Conservation (phyloP, 148 eudicot species). For the Linanthus parryae region DNA sequence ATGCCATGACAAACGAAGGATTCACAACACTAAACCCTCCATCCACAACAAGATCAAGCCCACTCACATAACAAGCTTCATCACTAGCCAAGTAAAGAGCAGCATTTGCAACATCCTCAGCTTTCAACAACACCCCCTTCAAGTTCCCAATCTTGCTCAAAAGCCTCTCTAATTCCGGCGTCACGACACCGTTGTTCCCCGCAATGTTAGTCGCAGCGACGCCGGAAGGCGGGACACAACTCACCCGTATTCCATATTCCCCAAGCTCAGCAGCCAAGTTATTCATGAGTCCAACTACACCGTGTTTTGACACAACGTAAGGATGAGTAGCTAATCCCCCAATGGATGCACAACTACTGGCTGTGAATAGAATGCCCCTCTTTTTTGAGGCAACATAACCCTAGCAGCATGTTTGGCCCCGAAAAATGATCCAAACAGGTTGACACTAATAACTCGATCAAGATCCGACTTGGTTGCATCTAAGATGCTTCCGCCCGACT, state of each 20-base stretch:
- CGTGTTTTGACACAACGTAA: background rate
- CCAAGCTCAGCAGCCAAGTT: slow-evolving; percentile 4
- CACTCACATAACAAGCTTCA: slow-evolving; percentile 37
- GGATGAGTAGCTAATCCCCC: background rate
- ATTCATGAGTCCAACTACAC: background rate
- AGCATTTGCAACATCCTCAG: slow-evolving; percentile 40
- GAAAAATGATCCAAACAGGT: slow-evolving; percentile 37
- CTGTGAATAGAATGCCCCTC: slow-evolving; percentile 1
- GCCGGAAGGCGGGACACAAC: slow-evolving; percentile 45
- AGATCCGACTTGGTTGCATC: slow-evolving; percentile 17
- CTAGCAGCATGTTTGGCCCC: too few species aligned
- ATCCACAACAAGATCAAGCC: slow-evolving; percentile 47
- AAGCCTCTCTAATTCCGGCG: background rate
- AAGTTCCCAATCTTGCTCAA: slow-evolving; percentile 18
- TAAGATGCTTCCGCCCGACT: slow-evolving; percentile 19
- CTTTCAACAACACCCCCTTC: slow-evolving; percentile 19
- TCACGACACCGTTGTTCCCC: background rate
- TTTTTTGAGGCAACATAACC: too few species aligned
- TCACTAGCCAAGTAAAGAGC: slow-evolving; percentile 48
- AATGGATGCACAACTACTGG: background rate
- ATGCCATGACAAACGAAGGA: too few species aligned
- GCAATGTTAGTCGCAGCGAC: slow-evolving; percentile 11
- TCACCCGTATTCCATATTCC: slow-evolving; percentile 30
- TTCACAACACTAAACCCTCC: slow-evolving; percentile 45
- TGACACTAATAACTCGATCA: slow-evolving; percentile 27